Conservation (phyloP, 179 eudicot species). For the Camellia oleifera region DNA sequence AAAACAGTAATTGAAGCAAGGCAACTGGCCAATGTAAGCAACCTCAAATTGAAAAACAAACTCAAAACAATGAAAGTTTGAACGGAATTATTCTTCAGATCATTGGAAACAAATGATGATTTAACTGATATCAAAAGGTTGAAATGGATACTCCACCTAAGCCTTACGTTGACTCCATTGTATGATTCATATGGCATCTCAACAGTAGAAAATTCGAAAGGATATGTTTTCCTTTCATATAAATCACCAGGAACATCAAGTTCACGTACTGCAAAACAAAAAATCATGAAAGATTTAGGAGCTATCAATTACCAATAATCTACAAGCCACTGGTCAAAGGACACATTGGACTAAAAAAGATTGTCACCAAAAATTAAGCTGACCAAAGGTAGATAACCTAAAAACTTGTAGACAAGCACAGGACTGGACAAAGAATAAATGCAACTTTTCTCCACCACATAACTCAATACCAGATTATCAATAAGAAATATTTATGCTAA, state of each 20-base stretch:
- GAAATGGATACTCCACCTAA: conserved; percentile 39
- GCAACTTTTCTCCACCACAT: too few relatives aligned
- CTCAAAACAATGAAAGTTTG: background rate
- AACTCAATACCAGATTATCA: too few relatives aligned
- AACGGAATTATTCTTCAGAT: background rate
- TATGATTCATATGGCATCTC: conserved; percentile 74
- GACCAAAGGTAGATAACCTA: background rate
- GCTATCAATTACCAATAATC: background rate
- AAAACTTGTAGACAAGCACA: too few relatives aligned
- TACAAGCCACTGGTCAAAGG: background rate
- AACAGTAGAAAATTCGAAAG: conserved; percentile 65
- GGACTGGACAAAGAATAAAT: too few relatives aligned
- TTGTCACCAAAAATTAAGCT: background rate
- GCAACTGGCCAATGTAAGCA: background rate
- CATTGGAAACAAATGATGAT: background rate
- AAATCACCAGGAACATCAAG: conserved; percentile 67
- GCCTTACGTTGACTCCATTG: conserved; percentile 66
- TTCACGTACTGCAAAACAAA: conserved; percentile 50
- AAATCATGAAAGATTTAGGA: background rate
- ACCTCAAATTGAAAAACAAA: background rate
- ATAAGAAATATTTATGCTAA: background rate
- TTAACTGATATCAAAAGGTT: background rate
- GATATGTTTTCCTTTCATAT: conserved; percentile 59
- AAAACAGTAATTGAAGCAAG: background rate
- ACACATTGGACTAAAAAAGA: background rate